Percentiles rank a stretch among this genome's conserved stretches.
phyloP scores from a whole-genome alignment of 164 flowering plant species.

The Stephania yunnanensis region DNA sequence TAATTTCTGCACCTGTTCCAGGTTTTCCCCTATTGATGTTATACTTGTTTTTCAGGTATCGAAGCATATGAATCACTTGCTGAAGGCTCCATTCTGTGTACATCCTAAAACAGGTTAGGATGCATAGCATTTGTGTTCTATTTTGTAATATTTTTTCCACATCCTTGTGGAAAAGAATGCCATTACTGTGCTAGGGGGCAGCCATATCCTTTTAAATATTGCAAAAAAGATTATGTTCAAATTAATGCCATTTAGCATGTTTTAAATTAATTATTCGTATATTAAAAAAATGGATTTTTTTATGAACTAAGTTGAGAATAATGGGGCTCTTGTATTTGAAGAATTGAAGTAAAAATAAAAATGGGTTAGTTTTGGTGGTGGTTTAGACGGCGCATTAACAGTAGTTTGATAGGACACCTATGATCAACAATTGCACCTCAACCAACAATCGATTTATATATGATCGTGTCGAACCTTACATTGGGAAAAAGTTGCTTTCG shows the following conservation, averaged over 20 bases:
- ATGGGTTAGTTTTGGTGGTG: too few relatives aligned
- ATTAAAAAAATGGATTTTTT: too few relatives aligned
- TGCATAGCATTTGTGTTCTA: background rate
- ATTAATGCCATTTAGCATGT: background rate
- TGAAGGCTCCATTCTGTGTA: constrained; percentile 95
- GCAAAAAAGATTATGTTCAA: background rate
- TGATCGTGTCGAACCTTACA: too few relatives aligned
- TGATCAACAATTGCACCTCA: too few relatives aligned
- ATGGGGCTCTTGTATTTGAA: too few relatives aligned
- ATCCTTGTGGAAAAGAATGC: background rate
- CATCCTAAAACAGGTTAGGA: constrained; percentile 94
- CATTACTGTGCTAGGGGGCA: background rate
- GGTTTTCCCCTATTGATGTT: constrained; percentile 6
- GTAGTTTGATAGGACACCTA: too few relatives aligned
- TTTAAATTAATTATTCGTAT: background rate
- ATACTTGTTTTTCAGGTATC: constrained; percentile 52
- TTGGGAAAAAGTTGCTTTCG: too few relatives aligned
- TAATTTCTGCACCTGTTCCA: background rate
- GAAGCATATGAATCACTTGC: constrained; percentile 90
- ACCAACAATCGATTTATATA: too few relatives aligned
- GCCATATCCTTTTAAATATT: too few relatives aligned
- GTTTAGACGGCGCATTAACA: too few relatives aligned
- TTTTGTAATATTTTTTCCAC: background rate
- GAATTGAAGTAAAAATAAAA: too few relatives aligned
- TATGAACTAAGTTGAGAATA: background rate